Evolutionary conservation across 345 rosid genomes (phyloP).

Genomic region (Brassica cretica): DNA sequence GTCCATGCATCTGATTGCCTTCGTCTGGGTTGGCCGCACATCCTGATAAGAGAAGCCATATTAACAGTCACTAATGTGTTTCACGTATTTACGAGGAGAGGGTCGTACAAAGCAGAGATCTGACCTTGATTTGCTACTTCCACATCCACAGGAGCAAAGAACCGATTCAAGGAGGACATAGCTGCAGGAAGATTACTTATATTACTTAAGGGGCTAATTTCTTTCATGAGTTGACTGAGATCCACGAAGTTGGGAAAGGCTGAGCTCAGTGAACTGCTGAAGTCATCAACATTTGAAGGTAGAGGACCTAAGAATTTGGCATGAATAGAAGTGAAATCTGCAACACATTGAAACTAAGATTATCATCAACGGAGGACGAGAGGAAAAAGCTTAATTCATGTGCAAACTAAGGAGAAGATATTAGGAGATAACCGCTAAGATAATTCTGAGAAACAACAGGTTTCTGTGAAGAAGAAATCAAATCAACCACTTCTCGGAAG

Average conservation of each 20-base stretch:
- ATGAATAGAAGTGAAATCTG: slow-evolving; percentile 81
- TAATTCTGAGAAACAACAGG: slow-evolving; percentile 77
- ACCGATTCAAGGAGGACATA: slow-evolving; percentile 55
- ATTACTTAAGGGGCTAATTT: slow-evolving; percentile 51
- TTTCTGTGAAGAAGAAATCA: slow-evolving; percentile 83
- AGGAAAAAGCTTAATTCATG: background rate
- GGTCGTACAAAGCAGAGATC: slow-evolving; percentile 15
- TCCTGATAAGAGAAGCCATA: slow-evolving; percentile 31
- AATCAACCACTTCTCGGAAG: slow-evolving; percentile 87
- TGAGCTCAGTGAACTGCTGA: slow-evolving; percentile 46
- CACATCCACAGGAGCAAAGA: slow-evolving; percentile 58
- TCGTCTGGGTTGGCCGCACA: slow-evolving; percentile 30
- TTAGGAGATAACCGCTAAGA: slow-evolving; percentile 69
- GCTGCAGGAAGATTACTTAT: slow-evolving; percentile 52
- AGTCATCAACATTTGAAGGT: slow-evolving; percentile 68
- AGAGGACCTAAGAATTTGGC: slow-evolving; percentile 76
- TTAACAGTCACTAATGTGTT: background rate
- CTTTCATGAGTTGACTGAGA: slow-evolving; percentile 68
- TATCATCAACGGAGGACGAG: background rate
- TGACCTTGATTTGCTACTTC: slow-evolving; percentile 70
- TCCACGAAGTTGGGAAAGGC: slow-evolving; percentile 71
- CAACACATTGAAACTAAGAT: slow-evolving; percentile 7
- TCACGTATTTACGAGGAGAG: background rate
- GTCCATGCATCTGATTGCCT: slow-evolving; percentile 57
- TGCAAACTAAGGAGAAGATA: slow-evolving; percentile 12